Conservation (phyloP, 1,139 yeast genomes). For the Blastobotrys malaysiensis region DNA sequence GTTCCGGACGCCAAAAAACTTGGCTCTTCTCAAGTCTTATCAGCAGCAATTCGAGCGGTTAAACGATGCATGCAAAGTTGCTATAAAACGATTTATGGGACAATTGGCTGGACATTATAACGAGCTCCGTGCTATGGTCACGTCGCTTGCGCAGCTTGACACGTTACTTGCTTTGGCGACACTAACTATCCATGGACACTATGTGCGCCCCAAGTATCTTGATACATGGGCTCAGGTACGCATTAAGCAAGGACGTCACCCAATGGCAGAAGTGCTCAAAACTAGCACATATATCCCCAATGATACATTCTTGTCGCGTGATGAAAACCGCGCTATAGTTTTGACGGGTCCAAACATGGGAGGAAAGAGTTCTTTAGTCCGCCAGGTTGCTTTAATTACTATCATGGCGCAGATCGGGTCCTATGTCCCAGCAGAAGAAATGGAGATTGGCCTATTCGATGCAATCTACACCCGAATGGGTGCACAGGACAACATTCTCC, state of each 20-base stretch:
- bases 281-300: conserved; percentile 59
- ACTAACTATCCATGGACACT: conserved; percentile 48
- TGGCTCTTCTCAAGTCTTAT: conserved; percentile 14
- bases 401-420: conserved; percentile 90
- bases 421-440: conserved; percentile 64
- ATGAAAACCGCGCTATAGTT: conserved; percentile 45
- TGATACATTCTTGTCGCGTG: conserved; percentile 46
- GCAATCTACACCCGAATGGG: conserved; percentile 56
- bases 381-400: conserved; percentile 82
- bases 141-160: conserved; percentile 58
- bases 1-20: conserved; percentile 59
- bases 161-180: conserved; percentile 69
- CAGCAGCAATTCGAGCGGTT: conserved; percentile 59
- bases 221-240: conserved; percentile 50
- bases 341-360: conserved; percentile 97
- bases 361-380: conserved; percentile 83
- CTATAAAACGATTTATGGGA: conserved; percentile 48
- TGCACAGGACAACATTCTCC: conserved; percentile 62
- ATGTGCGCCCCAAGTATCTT: conserved; percentile 52
- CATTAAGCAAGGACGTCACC: conserved; percentile 62
- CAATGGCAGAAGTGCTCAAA: conserved; percentile 56
- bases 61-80: conserved; percentile 48
- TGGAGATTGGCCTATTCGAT: conserved; percentile 54
- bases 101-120: conserved; percentile 45
- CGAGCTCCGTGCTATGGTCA: conserved; percentile 46